Evolutionary conservation across 2,329 filamentous ascomycete genomes (phyloP), one percentile per base, ranked within the genome.

Genomic region (Epichloe typhina): DNA sequence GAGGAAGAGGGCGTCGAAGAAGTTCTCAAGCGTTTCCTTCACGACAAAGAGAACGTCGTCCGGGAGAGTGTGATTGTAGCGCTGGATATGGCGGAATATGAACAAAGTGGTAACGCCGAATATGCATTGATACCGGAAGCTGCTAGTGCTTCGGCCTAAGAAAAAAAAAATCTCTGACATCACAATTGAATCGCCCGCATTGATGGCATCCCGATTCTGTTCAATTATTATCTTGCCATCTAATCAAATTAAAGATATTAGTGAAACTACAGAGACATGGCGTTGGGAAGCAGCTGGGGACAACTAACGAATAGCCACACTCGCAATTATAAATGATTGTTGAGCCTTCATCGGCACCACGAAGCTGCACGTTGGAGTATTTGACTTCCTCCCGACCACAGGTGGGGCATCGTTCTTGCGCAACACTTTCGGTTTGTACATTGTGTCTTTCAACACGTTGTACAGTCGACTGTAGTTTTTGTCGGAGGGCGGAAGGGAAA

Each of bases 1-100:
- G 88, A 95, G 21, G 90, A 96, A 67, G 85, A 89, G 46, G 91
- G 91, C 19, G 93, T 98, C 12, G 90, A 96, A 64, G 87, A 88
- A 51, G 84, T 82, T 4, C 66, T 98, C 62, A 88, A 80, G 69
- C 77, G 74, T 56, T 97, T 96, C 69, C 70, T 97, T 57, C 73
- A 95, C 56, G 94, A 98, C 66, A 82, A 88, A 54, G 91, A 97
- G 68, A 82, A 87, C 66, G 90, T 98, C 5, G 93, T 98, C 41
- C 81, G 89, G 53, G 93, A 98, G 64, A 97, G 91, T 67, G 83
- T 95, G 39, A 82, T 96, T 59, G 93, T 98, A 51, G 93, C 93
- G 43, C 75, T 98, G 57, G 93, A 98, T 67, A 98, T 98, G 88
- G 93, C 90, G 11, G 91, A 96, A 64, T 96, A 88, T 62, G 93